A percentile compares a stretch with the other conserved stretches of the same genome.
phyloP scores from a whole-genome alignment of 495 filamentous ascomycete species.

The Aspergillus affinis region DNA sequence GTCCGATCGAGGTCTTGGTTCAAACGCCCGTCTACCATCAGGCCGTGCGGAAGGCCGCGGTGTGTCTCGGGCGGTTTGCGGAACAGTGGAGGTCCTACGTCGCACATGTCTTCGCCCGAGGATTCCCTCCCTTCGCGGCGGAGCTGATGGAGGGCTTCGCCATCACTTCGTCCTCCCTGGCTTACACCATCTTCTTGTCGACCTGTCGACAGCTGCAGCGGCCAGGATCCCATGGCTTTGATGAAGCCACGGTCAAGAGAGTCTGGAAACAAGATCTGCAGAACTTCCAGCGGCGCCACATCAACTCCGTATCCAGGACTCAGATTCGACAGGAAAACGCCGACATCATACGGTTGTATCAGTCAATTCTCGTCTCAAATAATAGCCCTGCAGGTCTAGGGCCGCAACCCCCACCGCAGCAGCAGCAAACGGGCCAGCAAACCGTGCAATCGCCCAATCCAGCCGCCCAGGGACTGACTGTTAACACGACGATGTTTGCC shows the following conservation, averaged over 20 bases:
- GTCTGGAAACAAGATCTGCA: constrained; percentile 22
- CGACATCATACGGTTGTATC: constrained; percentile 15
- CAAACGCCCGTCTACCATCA: constrained; percentile 22
- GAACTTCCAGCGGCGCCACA: constrained; percentile 18
- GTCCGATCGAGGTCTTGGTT: constrained; percentile 28
- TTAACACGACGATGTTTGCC: not conserved
- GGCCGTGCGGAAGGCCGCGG: constrained; percentile 28
- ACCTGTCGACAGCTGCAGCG: constrained; percentile 34
- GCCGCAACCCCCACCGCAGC: not conserved
- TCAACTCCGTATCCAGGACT: not conserved
- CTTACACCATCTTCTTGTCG: constrained; percentile 60
- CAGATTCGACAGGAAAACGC: constrained; percentile 18
- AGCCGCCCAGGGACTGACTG: not conserved
- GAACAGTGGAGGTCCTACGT: constrained; percentile 30
- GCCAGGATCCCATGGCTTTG: constrained; percentile 9
- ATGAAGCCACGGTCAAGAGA: constrained; percentile 16
- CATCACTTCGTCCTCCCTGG: constrained; percentile 55
- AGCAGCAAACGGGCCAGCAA: not conserved
- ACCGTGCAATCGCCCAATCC: not conserved
- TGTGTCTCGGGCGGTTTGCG: constrained; percentile 38
- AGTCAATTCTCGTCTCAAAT: not conserved
- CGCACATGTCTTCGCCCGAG: constrained; percentile 26
- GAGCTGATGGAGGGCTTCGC: constrained; percentile 54
- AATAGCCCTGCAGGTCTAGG: too few species aligned
- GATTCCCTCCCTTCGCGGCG: constrained; percentile 60